Evolutionary conservation across 768 basidiomycete genomes (phyloP), one percentile per base, ranked within the genome.

Genomic region (Termitomyces sp.): DNA sequence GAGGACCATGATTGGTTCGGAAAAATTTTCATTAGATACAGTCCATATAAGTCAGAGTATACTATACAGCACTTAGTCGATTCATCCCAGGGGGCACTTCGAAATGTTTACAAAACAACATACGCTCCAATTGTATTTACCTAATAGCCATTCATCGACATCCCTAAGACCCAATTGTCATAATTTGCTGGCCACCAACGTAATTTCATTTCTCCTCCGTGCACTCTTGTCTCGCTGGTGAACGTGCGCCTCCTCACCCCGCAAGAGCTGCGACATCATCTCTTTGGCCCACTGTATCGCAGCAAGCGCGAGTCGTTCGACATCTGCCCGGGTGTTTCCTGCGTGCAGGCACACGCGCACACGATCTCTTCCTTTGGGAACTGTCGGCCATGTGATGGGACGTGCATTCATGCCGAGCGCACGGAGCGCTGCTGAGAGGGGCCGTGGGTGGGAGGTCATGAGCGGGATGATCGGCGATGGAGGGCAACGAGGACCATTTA

Each of bases 331-430:
- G 14, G 84, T 82, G 64, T 95, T 92, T 1, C 79, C 84, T 0
- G 93, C 84, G 64, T 94, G 90, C 27, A 98, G 64, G 68, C 95
- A 98, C n/a, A 98, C 81, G 3, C 95, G 72, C 2, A 98, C 86
- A 17, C 94, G 81, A 58, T 94, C 89, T 57, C 80, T 81, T 9
- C 91, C 94, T 52, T 85, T 86, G 0, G 94, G 92, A 0, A 97
- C 94, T 0, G 94, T 97, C 0, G 96, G 95, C 76, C 86, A 88
- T 10, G 82, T 85, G 41, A 94, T 92, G 4, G 89, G 84, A 3
- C 86, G 83, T 0, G 86, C 88, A 61, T 86, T 84, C 64, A 89
- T 78, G 1, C 80, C 79, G 2, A 72, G 70, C 21, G 69, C 55
- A 44, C 71, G 65, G 44, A 97, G 84, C 66, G 85, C 80, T 0